These are phyloP conservation scores for Acanthamoeba sp. DNA, from an alignment of 208 protist species.

Conservation along the genomic window DNA sequence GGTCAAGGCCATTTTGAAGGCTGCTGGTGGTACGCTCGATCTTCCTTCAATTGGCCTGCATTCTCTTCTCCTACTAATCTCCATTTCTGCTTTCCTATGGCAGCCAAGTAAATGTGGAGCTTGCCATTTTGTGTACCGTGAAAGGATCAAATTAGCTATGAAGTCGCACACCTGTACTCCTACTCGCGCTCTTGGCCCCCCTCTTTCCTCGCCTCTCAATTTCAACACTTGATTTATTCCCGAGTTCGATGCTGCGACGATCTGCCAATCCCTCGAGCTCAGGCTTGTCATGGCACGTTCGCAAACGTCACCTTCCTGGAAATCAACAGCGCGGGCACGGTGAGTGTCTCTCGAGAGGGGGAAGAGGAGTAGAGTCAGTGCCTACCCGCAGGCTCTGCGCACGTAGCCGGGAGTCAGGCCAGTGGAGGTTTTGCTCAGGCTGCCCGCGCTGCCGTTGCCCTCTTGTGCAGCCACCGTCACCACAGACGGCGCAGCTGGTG, in stretches of 20 bases:
- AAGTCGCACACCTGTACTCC: neutral
- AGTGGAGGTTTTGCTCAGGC: too few species aligned
- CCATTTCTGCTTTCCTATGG: neutral
- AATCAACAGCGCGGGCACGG: too few species aligned
- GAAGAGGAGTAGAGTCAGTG: too few species aligned
- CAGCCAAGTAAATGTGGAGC: conserved; percentile 42
- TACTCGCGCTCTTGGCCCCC: neutral
- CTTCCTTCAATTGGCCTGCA: neutral
- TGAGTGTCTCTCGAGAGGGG: too few species aligned
- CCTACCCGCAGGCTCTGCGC: too few species aligned
- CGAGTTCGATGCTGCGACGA: too few species aligned
- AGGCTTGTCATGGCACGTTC: neutral
- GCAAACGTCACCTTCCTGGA: neutral
- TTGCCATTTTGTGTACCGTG: neutral
- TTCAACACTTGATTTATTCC: too few species aligned
- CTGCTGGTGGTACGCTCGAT: neutral
- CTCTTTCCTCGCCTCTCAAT: neutral
- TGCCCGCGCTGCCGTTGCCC: too few species aligned
- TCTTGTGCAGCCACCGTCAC: neutral
- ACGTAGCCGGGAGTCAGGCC: too few species aligned
- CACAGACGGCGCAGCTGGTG: neutral
- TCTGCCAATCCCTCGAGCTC: neutral
- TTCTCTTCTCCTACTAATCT: neutral
- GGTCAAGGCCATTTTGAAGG: conserved; percentile 72
- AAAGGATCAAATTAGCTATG: neutral